Percentiles rank a stretch among this genome's conserved stretches.
phyloP scores from a whole-genome alignment of 257 asterid genomes.

The Linaria vulgaris region DNA sequence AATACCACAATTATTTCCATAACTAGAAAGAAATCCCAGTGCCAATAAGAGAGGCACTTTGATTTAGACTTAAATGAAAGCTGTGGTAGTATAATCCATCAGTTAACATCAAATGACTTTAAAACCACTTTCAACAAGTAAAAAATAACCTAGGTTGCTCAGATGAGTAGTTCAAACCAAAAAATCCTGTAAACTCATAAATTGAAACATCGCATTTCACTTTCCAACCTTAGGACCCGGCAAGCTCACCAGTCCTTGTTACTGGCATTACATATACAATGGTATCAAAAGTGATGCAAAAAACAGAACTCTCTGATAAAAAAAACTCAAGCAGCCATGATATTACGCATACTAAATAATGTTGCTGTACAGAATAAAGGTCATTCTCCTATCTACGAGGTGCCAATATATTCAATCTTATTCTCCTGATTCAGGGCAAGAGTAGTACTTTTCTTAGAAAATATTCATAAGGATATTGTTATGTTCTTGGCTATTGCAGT shows the following conservation, averaged over 20 bases:
- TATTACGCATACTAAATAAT: background rate
- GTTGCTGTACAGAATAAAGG: background rate
- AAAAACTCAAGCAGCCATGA: background rate
- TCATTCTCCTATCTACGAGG: background rate
- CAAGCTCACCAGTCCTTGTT: background rate
- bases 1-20: slow-evolving; percentile 6
- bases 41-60: background rate
- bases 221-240: background rate
- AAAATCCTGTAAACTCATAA: background rate
- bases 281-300: no score
- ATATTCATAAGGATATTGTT: background rate
- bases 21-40: background rate
- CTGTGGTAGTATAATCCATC: no score
- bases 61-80: background rate
- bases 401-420: background rate
- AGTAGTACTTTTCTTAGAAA: background rate
- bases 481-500: background rate
- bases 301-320: background rate
- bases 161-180: background rate
- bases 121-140: no score
- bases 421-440: background rate
- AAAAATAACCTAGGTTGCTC: background rate
- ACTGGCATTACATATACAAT: background rate
- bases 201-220: background rate
- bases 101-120: no score